Evolutionary conservation across 2,329 filamentous ascomycete species (phyloP).

Genomic region (Colletotrichum viniferum): DNA sequence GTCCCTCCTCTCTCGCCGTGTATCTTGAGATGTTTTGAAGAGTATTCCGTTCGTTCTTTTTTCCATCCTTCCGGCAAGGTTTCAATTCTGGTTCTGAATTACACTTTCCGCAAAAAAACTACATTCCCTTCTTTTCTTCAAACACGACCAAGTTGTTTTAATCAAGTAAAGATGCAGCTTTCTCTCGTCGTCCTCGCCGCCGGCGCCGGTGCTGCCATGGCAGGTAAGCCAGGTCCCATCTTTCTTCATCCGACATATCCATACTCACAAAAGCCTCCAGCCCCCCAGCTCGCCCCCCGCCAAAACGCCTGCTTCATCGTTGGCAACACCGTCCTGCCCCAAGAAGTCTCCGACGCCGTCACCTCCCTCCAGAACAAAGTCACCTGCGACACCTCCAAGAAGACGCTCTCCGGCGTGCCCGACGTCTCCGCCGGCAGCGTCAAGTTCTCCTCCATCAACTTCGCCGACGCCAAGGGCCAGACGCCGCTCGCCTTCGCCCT

Average conservation of each 20-base stretch:
- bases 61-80: conserved; percentile 17
- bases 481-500: conserved; percentile 60
- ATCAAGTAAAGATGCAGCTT: conserved; percentile 20
- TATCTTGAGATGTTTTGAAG: neutral
- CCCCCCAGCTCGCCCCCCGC: conserved; percentile 25
- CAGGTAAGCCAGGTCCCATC: neutral
- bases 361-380: conserved; percentile 44
- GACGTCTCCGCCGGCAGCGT: conserved; percentile 57
- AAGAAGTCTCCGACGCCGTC: conserved; percentile 50
- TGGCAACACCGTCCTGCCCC: conserved; percentile 53
- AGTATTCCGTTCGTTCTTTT: neutral
- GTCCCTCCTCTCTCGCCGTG: neutral
- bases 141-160: neutral
- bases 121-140: neutral
- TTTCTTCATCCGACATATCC: too few species aligned
- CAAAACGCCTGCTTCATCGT: conserved; percentile 58
- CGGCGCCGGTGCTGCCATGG: conserved; percentile 14
- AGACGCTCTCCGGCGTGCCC: conserved; percentile 57
- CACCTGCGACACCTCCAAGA: conserved; percentile 52
- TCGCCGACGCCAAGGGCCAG: conserved; percentile 47
- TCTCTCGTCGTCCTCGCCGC: conserved; percentile 18
- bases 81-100: conserved; percentile 3
- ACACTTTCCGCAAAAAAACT: neutral
- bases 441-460: conserved; percentile 61
- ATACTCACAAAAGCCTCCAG: too few species aligned